These are phyloP conservation scores for Hypoxylon sp. DNA, from an alignment of 2,329 filamentous ascomycete genomes.

Conservation along the genomic window DNA sequence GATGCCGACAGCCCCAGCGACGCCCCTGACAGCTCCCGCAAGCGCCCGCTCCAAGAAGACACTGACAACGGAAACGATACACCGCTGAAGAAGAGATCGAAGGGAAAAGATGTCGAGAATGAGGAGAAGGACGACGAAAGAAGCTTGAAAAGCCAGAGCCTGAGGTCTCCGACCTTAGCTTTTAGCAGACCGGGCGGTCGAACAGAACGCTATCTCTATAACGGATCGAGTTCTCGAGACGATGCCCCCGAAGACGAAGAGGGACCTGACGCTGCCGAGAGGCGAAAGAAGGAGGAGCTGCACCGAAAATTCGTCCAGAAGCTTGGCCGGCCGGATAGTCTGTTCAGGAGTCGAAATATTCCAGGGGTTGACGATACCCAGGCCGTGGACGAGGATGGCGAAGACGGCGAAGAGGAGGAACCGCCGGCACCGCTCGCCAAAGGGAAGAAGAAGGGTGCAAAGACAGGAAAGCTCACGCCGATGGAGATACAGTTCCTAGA, in stretches of 20 bases:
- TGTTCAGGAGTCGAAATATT: conserved; percentile 70
- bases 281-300: conserved; percentile 71
- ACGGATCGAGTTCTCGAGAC: conserved; percentile 55
- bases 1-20: conserved; percentile 39
- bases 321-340: conserved; percentile 83
- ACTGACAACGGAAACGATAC: conserved; percentile 54
- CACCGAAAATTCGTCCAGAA: conserved; percentile 90
- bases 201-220: conserved; percentile 62
- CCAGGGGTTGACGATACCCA: conserved; percentile 61
- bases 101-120: conserved; percentile 51
- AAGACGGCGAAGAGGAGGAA: conserved; percentile 64
- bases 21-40: conserved; percentile 49
- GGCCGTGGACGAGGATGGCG: conserved; percentile 60
- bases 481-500: conserved; percentile 94
- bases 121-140: conserved; percentile 51
- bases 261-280: conserved; percentile 56
- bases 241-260: conserved; percentile 48
- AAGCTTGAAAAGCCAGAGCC: conserved; percentile 49
- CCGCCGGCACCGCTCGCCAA: conserved; percentile 56
- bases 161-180: conserved; percentile 28
- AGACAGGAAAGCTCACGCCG: conserved; percentile 83
- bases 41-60: conserved; percentile 61
- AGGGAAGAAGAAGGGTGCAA: conserved; percentile 73
- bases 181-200: conserved; percentile 48
- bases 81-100: conserved; percentile 56